Conservation (phyloP, 108 stramenopile genomes). For the Hondaea fermentalgiana region DNA sequence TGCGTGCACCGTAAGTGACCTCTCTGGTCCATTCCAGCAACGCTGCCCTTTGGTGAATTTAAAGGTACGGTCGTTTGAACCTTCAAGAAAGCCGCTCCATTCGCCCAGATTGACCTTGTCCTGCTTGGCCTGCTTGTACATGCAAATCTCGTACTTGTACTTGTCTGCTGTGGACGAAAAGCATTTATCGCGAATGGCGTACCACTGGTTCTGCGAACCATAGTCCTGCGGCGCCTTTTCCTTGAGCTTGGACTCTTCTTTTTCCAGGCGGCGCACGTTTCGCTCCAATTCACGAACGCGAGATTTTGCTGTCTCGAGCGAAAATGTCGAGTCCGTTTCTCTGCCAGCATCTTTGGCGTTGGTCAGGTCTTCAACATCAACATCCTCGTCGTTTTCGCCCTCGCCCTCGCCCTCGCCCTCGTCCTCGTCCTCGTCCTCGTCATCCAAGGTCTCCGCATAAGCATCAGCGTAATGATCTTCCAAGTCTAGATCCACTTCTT, state of each 20-base stretch:
- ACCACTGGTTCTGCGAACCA: not conserved
- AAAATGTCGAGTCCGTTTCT: too few relatives aligned
- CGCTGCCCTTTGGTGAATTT: slow-evolving; percentile 23
- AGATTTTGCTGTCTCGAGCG: too few relatives aligned
- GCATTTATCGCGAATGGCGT: not conserved
- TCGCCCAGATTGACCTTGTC: not conserved
- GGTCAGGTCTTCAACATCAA: not conserved
- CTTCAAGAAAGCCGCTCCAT: not conserved
- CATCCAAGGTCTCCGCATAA: not conserved
- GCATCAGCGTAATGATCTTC: not conserved
- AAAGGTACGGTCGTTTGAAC: not conserved
- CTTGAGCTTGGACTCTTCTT: not conserved
- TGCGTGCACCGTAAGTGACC: slow-evolving; percentile 35
- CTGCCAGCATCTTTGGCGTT: not conserved
- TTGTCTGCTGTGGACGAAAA: not conserved
- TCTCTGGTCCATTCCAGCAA: slow-evolving; percentile 44
- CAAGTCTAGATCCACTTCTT: not conserved
- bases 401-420: not conserved
- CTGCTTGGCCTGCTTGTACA: not conserved
- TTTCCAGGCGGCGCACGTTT: not conserved
- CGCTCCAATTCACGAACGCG: not conserved
- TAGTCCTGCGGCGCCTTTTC: not conserved
- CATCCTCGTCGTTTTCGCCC: not conserved
- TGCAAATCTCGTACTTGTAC: slow-evolving; percentile 11
- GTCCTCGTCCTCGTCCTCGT: not conserved